Conservation (phyloP, 352 stramenopile genomes). For the Pythium apleroticum region DNA sequence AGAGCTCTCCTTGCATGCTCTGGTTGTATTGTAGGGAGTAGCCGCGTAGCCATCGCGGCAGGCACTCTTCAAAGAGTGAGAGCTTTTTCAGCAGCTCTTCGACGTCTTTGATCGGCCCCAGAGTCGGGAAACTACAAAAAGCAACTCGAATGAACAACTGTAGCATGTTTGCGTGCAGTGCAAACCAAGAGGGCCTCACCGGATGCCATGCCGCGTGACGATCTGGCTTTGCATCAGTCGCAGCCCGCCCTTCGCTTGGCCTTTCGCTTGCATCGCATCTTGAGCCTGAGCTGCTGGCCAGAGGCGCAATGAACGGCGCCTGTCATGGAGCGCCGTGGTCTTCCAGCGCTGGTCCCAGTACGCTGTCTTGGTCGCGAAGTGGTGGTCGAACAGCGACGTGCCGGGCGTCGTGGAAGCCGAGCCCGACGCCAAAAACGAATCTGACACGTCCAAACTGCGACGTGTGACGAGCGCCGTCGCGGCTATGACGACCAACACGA, state of each 20-base stretch:
- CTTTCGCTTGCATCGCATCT: neutral
- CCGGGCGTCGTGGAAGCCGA: neutral
- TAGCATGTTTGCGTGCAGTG: neutral
- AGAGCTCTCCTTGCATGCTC: constrained; percentile 40
- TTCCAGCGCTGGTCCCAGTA: constrained; percentile 34
- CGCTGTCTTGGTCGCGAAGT: constrained; percentile 40
- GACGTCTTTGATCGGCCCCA: constrained; percentile 48
- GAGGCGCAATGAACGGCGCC: neutral
- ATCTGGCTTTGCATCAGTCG: constrained; percentile 63
- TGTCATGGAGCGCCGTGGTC: neutral
- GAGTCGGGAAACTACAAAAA: constrained; percentile 46
- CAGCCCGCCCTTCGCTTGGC: constrained; percentile 8
- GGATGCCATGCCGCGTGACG: constrained; percentile 59
- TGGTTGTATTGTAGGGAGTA: constrained; percentile 67
- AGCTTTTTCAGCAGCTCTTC: constrained; percentile 42
- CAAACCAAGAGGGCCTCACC: constrained; percentile 28
- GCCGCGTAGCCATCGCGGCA: constrained; percentile 52
- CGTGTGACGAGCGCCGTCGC: constrained; percentile 4
- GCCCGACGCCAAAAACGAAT: neutral
- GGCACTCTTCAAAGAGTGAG: constrained; percentile 31
- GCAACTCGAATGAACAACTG: neutral
- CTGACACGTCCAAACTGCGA: neutral
- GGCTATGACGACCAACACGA: neutral
- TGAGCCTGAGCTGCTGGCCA: neutral
- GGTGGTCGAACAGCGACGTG: constrained; percentile 12